Percentiles rank a stretch among this genome's conserved stretches.
Evolutionary conservation across 345 rosid species (phyloP).

Genomic region (Kernera saxatilis): DNA sequence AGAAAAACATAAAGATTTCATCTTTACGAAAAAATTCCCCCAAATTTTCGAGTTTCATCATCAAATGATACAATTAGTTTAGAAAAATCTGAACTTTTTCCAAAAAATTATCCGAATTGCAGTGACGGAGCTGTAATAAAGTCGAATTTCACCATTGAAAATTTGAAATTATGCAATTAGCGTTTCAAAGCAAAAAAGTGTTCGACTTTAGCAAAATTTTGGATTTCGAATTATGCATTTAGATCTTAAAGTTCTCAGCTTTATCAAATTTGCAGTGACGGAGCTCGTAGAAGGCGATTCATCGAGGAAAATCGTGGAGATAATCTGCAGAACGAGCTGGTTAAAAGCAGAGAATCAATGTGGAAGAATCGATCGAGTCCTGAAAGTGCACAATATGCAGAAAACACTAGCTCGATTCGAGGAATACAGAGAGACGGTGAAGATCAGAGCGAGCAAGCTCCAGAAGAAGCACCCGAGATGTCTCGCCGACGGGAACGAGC

Average conservation of each 20-base stretch:
- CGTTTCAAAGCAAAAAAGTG: background rate
- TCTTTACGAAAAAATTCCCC: background rate
- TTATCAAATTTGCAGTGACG: conserved; percentile 51
- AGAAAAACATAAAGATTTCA: background rate
- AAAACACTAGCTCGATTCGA: conserved; percentile 86
- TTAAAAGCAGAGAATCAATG: conserved; percentile 76
- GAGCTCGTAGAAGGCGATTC: conserved; percentile 97
- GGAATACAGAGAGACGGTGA: conserved; percentile 85
- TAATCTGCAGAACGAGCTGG: conserved; percentile 92
- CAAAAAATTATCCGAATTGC: background rate
- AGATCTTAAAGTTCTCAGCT: background rate
- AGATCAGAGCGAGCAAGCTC: conserved; percentile 75
- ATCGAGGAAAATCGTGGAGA: conserved; percentile 96
- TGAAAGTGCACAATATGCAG: conserved; percentile 96
- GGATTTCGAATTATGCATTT: background rate
- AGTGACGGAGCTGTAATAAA: background rate
- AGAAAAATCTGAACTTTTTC: background rate
- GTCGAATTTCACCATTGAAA: background rate
- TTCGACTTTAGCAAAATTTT: background rate
- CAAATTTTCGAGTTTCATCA: background rate
- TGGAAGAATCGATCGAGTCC: conserved; percentile 85
- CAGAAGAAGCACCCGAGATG: conserved; percentile 93
- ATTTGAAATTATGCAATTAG: background rate
- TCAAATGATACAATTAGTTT: background rate
- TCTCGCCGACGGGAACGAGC: conserved; percentile 94